A percentile compares a stretch with the other conserved stretches of the same genome.
Evolutionary conservation across 192 early-diverging fungal species (phyloP).

Genomic region (Spizellomyces punctatus): DNA sequence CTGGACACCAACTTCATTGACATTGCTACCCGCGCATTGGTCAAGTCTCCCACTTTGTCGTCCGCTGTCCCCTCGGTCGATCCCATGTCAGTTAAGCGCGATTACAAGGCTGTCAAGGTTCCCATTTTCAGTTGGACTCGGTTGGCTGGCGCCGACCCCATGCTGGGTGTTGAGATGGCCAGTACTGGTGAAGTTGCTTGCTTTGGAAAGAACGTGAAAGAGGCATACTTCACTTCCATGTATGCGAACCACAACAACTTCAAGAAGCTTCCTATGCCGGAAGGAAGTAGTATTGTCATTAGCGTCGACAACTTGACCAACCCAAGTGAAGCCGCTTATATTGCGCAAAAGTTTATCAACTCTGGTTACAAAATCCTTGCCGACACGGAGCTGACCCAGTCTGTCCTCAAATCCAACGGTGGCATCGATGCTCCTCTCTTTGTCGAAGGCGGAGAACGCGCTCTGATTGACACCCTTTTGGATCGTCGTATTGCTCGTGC

Average conservation of each 20-base stretch:
- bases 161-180: constrained; percentile 98
- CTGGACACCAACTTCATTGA: constrained; percentile 91
- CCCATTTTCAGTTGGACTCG: constrained; percentile 98
- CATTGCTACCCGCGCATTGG: constrained; percentile 81
- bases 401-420: constrained; percentile 41
- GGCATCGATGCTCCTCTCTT: background rate
- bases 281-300: constrained; percentile 69
- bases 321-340: constrained; percentile 66
- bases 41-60: constrained; percentile 57
- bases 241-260: constrained; percentile 89
- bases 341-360: constrained; percentile 62
- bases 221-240: constrained; percentile 82
- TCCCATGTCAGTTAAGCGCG: constrained; percentile 43
- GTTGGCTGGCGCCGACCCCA: constrained; percentile 91
- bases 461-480: constrained; percentile 19
- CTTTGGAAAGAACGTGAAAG: constrained; percentile 88
- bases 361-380: constrained; percentile 74
- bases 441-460: constrained; percentile 15
- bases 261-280: constrained; percentile 67
- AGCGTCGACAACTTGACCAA: constrained; percentile 70
- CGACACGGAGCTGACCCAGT: constrained; percentile 61
- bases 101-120: constrained; percentile 89
- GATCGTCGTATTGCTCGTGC: constrained; percentile 41
- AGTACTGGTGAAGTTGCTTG: constrained; percentile 98
- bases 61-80: constrained; percentile 50